These are phyloP conservation scores for Penicillium crystallinum DNA, from an alignment of 495 filamentous ascomycete genomes.

Conservation along the genomic window DNA sequence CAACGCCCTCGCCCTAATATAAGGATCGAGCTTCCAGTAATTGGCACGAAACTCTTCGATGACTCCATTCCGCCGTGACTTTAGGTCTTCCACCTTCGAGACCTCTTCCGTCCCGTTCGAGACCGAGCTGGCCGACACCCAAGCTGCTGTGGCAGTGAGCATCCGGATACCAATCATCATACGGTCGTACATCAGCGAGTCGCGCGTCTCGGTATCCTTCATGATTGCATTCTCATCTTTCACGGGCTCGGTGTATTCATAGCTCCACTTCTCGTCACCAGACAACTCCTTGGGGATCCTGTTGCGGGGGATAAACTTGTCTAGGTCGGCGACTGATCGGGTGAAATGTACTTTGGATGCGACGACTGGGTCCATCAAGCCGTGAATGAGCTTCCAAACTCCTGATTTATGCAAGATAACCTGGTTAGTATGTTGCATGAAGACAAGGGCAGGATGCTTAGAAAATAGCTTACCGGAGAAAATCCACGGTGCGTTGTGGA, in stretches of 20 bases:
- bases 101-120: constrained; percentile 22
- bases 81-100: constrained; percentile 34
- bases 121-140: constrained; percentile 43
- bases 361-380: constrained; percentile 90
- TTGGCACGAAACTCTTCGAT: constrained; percentile 40
- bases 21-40: constrained; percentile 69
- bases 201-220: constrained; percentile 53
- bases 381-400: constrained; percentile 77
- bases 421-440: not conserved
- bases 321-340: constrained; percentile 65
- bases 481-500: constrained; percentile 89
- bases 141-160: constrained; percentile 61
- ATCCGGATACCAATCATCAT: constrained; percentile 56
- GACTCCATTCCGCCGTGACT: constrained; percentile 49
- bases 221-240: constrained; percentile 64
- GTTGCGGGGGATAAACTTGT: constrained; percentile 58
- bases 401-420: constrained; percentile 29
- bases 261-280: constrained; percentile 75
- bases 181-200: constrained; percentile 51
- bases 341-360: constrained; percentile 88
- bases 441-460: not conserved
- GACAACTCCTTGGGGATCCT: constrained; percentile 71
- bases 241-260: constrained; percentile 70
- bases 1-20: constrained; percentile 54
- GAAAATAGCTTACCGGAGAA: constrained; percentile 59